These are phyloP conservation scores for Galeopsis tetrahit DNA, from an alignment of 257 asterid genomes.

Conservation along the genomic window DNA sequence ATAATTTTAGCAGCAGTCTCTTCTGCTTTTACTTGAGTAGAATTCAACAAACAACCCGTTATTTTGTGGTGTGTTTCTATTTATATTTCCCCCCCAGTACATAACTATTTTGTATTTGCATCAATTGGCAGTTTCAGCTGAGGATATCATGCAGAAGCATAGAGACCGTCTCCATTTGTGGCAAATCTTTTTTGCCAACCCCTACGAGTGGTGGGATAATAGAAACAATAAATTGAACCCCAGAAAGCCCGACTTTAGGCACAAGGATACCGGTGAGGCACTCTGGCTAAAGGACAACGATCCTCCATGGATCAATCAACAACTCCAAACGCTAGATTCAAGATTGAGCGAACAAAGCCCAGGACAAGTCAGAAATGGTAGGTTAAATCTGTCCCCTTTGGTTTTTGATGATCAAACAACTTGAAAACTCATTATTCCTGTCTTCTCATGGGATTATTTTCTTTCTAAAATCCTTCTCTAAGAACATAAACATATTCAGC, in stretches of 20 bases:
- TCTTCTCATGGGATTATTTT: neutral
- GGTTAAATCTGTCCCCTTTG: conserved; percentile 39
- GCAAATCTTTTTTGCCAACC: conserved; percentile 78
- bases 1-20: neutral
- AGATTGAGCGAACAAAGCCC: conserved; percentile 35
- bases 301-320: conserved; percentile 85
- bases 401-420: conserved; percentile 35
- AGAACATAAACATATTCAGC: neutral
- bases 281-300: conserved; percentile 65
- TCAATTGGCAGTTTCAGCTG: conserved; percentile 43
- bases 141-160: conserved; percentile 46
- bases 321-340: conserved; percentile 65
- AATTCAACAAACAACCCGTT: neutral
- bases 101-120: conserved; percentile 1
- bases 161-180: conserved; percentile 68
- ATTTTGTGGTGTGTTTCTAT: neutral
- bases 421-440: conserved; percentile 19
- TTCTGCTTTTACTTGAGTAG: conserved; percentile 1
- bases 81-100: no score
- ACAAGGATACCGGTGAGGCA: conserved; percentile 76
- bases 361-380: conserved; percentile 28
- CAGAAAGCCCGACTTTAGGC: conserved; percentile 67
- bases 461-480: neutral
- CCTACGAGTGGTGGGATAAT: conserved; percentile 79
- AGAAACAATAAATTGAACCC: conserved; percentile 53